Conservation (phyloP, 2,329 filamentous ascomycete species). For the Cucurbitaria berberidis region DNA sequence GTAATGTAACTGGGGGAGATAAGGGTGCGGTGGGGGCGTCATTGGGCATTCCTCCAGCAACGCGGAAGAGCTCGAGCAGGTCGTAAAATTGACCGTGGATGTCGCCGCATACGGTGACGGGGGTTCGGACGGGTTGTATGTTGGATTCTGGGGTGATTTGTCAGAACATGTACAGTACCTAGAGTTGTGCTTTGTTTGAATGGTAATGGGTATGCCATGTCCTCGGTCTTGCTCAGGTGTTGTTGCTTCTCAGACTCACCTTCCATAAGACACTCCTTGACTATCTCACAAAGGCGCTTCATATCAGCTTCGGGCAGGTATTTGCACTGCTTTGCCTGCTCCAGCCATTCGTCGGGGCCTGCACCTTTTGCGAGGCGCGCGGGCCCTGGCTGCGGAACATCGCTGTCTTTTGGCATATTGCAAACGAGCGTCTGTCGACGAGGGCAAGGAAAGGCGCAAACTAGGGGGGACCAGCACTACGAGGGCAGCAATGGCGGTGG, state of each 20-base stretch:
- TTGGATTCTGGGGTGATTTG: constrained; percentile 75
- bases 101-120: constrained; percentile 96
- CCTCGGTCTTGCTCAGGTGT: too few relatives aligned
- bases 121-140: constrained; percentile 95
- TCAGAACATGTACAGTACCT: not conserved
- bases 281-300: constrained; percentile 98
- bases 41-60: constrained; percentile 95
- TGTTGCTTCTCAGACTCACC: too few relatives aligned
- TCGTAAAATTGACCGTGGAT: constrained; percentile 99
- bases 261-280: constrained; percentile 99
- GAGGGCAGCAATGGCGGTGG: constrained; percentile 14
- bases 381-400: constrained; percentile 87
- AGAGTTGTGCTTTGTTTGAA: not conserved
- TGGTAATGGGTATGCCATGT: too few relatives aligned
- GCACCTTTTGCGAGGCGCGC: constrained; percentile 83
- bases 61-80: constrained; percentile 92
- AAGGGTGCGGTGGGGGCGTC: constrained; percentile 65
- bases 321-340: constrained; percentile 95
- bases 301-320: constrained; percentile 95
- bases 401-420: constrained; percentile 58
- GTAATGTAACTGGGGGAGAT: constrained; percentile 69
- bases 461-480: not conserved
- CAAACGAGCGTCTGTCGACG: not conserved
- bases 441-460: not conserved
- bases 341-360: constrained; percentile 93